phyloP scores from a whole-genome alignment of 345 rosid species.

The Populus ilicifolia region DNA sequence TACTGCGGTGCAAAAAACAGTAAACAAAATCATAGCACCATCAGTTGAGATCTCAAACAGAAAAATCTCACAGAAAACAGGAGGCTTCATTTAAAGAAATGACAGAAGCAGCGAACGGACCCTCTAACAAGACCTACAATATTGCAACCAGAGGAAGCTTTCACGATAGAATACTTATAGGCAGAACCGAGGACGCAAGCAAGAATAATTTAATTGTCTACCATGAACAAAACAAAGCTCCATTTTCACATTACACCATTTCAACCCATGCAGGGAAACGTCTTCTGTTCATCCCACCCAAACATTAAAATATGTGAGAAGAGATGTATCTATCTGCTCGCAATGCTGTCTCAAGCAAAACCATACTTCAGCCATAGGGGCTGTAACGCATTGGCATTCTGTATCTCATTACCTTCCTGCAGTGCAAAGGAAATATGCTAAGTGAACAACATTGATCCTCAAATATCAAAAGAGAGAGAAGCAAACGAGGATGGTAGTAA shows the following conservation, averaged over 20 bases:
- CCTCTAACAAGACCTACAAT: neutral
- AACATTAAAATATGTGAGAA: constrained; percentile 2
- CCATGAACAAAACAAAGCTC: neutral
- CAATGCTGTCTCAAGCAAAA: neutral
- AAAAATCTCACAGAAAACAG: neutral
- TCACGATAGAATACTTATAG: neutral
- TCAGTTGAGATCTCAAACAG: neutral
- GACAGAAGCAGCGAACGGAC: neutral
- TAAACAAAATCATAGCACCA: neutral
- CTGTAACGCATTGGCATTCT: constrained; percentile 63
- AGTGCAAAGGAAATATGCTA: neutral
- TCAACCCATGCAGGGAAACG: neutral
- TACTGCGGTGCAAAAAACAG: neutral
- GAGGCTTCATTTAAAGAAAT: neutral
- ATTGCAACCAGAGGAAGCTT: neutral
- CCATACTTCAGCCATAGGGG: constrained; percentile 46
- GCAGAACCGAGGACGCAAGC: neutral
- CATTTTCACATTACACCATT: constrained; percentile 1
- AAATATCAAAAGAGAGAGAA: neutral
- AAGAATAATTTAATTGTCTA: neutral
- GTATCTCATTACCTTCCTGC: constrained; percentile 62
- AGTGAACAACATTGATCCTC: neutral
- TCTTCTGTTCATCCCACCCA: neutral
- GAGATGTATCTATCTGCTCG: neutral
- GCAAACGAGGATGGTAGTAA: neutral